A percentile compares a stretch with the other conserved stretches of the same genome.
phyloP scores from a whole-genome alignment of 164 flowering plant genomes.

The Akebia trifoliata region DNA sequence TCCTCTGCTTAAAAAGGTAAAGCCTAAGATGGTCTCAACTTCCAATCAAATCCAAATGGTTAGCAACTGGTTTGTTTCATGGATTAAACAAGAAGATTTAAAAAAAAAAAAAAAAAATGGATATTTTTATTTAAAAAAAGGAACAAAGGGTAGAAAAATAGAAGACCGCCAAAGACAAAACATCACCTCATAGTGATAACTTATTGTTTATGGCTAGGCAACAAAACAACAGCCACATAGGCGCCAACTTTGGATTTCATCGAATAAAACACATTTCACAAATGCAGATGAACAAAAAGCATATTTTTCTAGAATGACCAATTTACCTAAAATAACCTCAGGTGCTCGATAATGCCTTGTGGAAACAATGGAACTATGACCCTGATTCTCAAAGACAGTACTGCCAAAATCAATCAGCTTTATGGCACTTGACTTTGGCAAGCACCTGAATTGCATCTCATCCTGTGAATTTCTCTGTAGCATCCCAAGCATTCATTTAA shows the following conservation, averaged over 20 bases:
- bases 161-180: too few species aligned
- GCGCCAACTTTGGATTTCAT: neutral
- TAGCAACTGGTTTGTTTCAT: too few species aligned
- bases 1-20: too few species aligned
- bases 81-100: too few species aligned
- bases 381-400: constrained; percentile 63
- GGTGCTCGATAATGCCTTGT: constrained; percentile 97
- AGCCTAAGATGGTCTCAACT: too few species aligned
- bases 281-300: constrained; percentile 4
- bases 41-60: too few species aligned
- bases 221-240: too few species aligned
- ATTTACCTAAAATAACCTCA: constrained; percentile 88
- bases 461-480: constrained; percentile 59
- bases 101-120: too few species aligned
- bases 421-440: constrained; percentile 94
- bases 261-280: neutral
- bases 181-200: too few species aligned
- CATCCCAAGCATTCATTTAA: constrained; percentile 36
- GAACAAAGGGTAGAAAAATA: too few species aligned
- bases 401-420: constrained; percentile 99
- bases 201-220: too few species aligned
- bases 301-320: constrained; percentile 23
- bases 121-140: too few species aligned
- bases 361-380: constrained; percentile 75
- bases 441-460: constrained; percentile 51